Conservation (phyloP, 768 basidiomycete genomes). For the Lentinula sp. region DNA sequence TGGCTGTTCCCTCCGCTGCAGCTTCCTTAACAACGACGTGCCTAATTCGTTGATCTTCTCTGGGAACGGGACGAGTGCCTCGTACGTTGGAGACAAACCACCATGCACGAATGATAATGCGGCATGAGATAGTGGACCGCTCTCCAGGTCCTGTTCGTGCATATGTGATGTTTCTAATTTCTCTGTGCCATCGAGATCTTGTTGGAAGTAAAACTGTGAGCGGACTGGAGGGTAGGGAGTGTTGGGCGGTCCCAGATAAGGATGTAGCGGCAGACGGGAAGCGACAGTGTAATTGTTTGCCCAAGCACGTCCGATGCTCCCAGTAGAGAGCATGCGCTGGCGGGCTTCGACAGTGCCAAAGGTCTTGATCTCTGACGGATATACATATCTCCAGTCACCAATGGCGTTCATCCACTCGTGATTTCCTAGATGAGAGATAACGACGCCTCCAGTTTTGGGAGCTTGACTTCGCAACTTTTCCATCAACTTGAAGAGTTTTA, state of each 20-base stretch:
- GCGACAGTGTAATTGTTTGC: conserved; percentile 79
- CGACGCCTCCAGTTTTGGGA: conserved; percentile 53
- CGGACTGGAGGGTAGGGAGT: conserved; percentile 45
- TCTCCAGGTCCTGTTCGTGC: conserved; percentile 22
- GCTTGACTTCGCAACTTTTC: conserved; percentile 79
- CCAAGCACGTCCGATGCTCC: conserved; percentile 79
- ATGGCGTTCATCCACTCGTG: conserved; percentile 96
- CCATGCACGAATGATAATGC: conserved; percentile 94
- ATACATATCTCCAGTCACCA: conserved; percentile 93
- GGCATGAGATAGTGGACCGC: conserved; percentile 59
- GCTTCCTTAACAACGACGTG: conserved; percentile 58
- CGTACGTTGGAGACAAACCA: conserved; percentile 76
- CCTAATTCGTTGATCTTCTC: conserved; percentile 75
- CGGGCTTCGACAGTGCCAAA: conserved; percentile 71
- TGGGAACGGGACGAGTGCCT: conserved; percentile 76
- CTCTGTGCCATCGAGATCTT: conserved; percentile 16
- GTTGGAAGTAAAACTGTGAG: conserved; percentile 23
- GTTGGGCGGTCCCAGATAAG: conserved; percentile 61
- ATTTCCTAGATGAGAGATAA: conserved; percentile 83
- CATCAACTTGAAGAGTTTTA: conserved; percentile 80
- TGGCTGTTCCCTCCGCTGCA: conserved; percentile 60
- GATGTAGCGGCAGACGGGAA: conserved; percentile 76
- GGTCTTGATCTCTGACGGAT: conserved; percentile 72
- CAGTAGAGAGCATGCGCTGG: conserved; percentile 67
- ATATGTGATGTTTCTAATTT: conserved; percentile 11